Base-by-base conservation (phyloP, 2,329 filamentous ascomycete species). In the Sarocladium oryzae region DNA sequence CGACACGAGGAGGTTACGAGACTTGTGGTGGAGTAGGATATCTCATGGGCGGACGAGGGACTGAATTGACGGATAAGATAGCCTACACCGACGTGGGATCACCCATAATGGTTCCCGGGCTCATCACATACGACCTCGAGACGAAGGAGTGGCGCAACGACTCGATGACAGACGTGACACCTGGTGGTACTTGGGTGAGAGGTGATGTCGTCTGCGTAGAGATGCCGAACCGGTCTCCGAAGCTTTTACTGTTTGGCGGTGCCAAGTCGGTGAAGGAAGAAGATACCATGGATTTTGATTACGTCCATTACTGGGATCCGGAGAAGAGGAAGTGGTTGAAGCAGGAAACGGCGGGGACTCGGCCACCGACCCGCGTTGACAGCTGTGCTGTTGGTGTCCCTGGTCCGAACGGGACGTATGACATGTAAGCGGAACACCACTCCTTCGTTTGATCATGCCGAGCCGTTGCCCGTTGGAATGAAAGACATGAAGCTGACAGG, bases 331-430 rank as follows among this genome's bases (percentile, higher is more conserved):
- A 35, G 30, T 49, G 45, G 45, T 21, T 35, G 21, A 20, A 49
- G 45, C 45, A 49, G 45, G 45, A 49, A 20, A 49, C 45, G 11
- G 30, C 13, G 13, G 45, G 30, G 11, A 36, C 6, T 11, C 16
- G 26, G 6, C 45, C 45, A 6, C 10, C 16, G 20, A 11, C 26
- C 5, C 8, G 45, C 4, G 11, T 49, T 6, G 45, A 36, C 13
- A n/a, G 15, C 4, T 49, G 45, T 36, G 15, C 45, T 10, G 45
- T 49, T 28, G 45, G 45, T 21, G 45, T 49, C 21, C 26, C 26
- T 4, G 45, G 45, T 9, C 45, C 45, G n/a, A 49, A 49, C 30
- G 45, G 45, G 7, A 49, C 45, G 6, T 49, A 49, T 23, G 45
- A 49, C 7, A 35, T 49, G 45, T 49, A 15, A 49, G 45, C n/a